These are phyloP conservation scores for Thozetella sp. DNA, from an alignment of 495 filamentous ascomycete genomes.

Conservation along the genomic window DNA sequence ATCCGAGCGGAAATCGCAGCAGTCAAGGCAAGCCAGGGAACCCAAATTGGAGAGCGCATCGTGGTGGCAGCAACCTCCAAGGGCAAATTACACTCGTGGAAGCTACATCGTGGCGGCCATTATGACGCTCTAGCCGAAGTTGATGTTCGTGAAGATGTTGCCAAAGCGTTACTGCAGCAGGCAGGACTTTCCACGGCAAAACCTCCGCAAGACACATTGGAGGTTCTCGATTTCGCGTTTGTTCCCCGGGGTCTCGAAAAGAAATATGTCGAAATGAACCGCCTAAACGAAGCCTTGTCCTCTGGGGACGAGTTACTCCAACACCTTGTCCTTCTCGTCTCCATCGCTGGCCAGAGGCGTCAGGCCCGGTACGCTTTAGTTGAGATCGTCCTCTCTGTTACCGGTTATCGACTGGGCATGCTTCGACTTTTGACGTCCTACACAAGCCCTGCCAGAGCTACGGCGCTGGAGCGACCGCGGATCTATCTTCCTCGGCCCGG, in stretches of 20 bases:
- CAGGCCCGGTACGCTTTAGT: slow-evolving; percentile 41
- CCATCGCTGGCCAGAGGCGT: slow-evolving; percentile 27
- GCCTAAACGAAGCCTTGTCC: slow-evolving; percentile 36
- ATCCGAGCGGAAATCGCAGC: slow-evolving; percentile 77
- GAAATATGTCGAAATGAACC: slow-evolving; percentile 40
- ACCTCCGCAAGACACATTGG: slow-evolving; percentile 38
- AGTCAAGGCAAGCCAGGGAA: slow-evolving; percentile 66
- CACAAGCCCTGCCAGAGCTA: slow-evolving; percentile 38
- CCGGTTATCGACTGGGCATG: slow-evolving; percentile 42
- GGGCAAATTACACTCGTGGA: slow-evolving; percentile 81
- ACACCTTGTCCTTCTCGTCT: slow-evolving; percentile 41
- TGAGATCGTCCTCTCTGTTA: slow-evolving; percentile 40
- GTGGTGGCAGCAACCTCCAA: slow-evolving; percentile 74
- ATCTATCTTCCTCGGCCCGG: slow-evolving; percentile 77
- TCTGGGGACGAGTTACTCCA: slow-evolving; percentile 42
- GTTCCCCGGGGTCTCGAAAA: slow-evolving; percentile 41
- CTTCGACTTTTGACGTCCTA: slow-evolving; percentile 68
- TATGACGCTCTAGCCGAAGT: slow-evolving; percentile 53
- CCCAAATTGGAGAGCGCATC: slow-evolving; percentile 80
- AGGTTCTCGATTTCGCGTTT: slow-evolving; percentile 50
- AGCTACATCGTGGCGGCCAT: slow-evolving; percentile 79
- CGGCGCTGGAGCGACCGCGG: slow-evolving; percentile 55
- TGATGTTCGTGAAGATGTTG: slow-evolving; percentile 34
- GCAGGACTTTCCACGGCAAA: slow-evolving; percentile 21
- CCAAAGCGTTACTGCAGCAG: slow-evolving; percentile 30